Base-by-base conservation (phyloP, 139 green algal genomes). In the Dunaliella primolecta region DNA sequence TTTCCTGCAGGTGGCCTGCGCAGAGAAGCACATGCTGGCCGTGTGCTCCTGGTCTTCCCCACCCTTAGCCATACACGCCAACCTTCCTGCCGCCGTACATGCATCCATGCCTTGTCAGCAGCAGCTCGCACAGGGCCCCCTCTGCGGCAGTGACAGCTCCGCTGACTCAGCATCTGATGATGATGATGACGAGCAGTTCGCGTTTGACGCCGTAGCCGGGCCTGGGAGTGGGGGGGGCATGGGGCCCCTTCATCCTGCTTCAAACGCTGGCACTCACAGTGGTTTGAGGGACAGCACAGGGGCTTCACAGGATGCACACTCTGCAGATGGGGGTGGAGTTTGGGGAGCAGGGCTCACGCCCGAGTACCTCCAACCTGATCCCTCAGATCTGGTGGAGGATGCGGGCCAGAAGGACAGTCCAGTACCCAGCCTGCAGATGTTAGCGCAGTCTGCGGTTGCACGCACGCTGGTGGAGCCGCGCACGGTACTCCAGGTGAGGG, bases 1-100 rank as follows among this genome's bases (percentile, higher is more conserved):
- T n/a, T n/a, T n/a, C n/a, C n/a, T n/a, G 15, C 46, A 64, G 46
- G 46, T 64, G 46, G 46, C 46, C 46, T 64, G 46, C 15, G 96
- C 96, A 15, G 96, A 99, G 84, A 97, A 97, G 86, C 96, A 99
- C 90, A 95, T 92, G 0, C 85, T 99, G 30, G 95, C 93, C 34
- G 72, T 98, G 34, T 93, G 96, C 86, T 84, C 38, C 23, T 96
- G 93, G 93, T 85, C 77, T 11, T 55, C 84, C 0, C 88, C 92
- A n/a, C 90, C 89, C 24, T 83, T 93, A 85, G 87, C n/a, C n/a
- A n/a, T n/a, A n/a, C n/a, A n/a, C n/a, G n/a, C n/a, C n/a, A n/a
- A n/a, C n/a, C n/a, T n/a, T n/a, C n/a, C n/a, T n/a, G n/a, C n/a
- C n/a, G n/a, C n/a, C n/a, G n/a, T n/a, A n/a, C n/a, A n/a, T n/a